Conservation (phyloP, 805 yeast species). For the Lachancea quebecensis region DNA sequence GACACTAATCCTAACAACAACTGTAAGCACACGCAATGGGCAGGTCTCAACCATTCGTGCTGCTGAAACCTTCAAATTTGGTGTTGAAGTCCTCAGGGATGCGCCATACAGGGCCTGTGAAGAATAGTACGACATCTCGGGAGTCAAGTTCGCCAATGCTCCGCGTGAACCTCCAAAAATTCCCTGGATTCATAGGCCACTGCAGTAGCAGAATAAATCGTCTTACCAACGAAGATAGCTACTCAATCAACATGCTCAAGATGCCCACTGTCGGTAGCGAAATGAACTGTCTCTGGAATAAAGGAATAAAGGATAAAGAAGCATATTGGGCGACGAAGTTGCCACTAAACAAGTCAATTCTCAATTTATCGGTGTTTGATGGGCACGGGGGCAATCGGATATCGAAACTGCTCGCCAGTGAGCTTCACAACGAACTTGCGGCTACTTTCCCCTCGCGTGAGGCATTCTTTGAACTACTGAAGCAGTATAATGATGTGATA, state of each 20-base stretch:
- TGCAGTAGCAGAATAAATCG: constrained; percentile 69
- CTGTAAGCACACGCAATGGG: constrained; percentile 11
- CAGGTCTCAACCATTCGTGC: constrained; percentile 20
- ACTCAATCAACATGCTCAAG: constrained; percentile 55
- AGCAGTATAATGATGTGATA: constrained; percentile 49
- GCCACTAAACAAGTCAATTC: constrained; percentile 33
- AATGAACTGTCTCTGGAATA: constrained; percentile 18
- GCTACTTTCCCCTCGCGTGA: constrained; percentile 27
- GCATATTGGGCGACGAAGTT: constrained; percentile 13
- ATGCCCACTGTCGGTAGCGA: constrained; percentile 33
- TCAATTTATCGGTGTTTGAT: constrained; percentile 75
- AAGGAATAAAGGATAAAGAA: constrained; percentile 14
- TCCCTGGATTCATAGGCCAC: constrained; percentile 57
- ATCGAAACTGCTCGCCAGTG: constrained; percentile 48
- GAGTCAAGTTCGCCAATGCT: constrained; percentile 12
- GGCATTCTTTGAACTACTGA: constrained; percentile 40
- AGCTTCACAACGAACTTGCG: constrained; percentile 51
- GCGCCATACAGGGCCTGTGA: neutral
- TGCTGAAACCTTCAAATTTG: constrained; percentile 19
- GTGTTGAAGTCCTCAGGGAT: constrained; percentile 2
- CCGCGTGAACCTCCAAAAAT: constrained; percentile 21
- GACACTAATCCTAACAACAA: neutral
- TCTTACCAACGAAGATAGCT: constrained; percentile 73
- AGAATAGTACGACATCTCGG: neutral
- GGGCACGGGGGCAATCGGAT: constrained; percentile 92